phyloP scores from a whole-genome alignment of 2,329 filamentous ascomycete genomes.

The Ascochyta fabae region DNA sequence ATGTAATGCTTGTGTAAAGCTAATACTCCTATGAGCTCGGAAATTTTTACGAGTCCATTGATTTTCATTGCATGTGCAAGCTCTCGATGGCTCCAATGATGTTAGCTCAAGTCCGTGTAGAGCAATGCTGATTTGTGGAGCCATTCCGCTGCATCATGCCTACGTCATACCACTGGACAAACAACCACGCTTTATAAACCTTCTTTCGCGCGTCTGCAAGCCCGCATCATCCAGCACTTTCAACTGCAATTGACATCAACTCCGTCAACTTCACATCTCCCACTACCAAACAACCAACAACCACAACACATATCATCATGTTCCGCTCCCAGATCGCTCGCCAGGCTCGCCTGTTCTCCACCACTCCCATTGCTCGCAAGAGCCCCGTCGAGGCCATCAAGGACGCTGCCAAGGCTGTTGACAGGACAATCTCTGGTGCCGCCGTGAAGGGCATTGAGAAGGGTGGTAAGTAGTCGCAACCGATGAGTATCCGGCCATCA shows the following conservation, averaged over 20 bases:
- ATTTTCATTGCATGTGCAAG: slow-evolving; percentile 5
- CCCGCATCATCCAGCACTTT: slow-evolving; percentile 4
- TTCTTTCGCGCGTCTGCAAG: slow-evolving; percentile 5
- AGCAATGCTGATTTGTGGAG: background rate
- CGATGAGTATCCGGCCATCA: background rate
- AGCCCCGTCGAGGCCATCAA: slow-evolving; percentile 62
- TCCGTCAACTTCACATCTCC: slow-evolving; percentile 4
- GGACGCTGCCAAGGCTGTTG: slow-evolving; percentile 64
- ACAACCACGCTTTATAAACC: slow-evolving; percentile 8
- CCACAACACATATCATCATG: slow-evolving; percentile 46
- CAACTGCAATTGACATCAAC: slow-evolving; percentile 11
- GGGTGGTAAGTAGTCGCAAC: slow-evolving; percentile 58
- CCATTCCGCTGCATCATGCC: background rate
- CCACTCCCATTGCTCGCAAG: slow-evolving; percentile 58
- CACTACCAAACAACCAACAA: slow-evolving; percentile 9
- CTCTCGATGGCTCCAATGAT: slow-evolving; percentile 1
- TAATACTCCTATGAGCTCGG: background rate
- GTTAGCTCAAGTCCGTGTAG: background rate
- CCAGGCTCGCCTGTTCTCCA: slow-evolving; percentile 61
- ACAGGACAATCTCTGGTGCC: slow-evolving; percentile 61
- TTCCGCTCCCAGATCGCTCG: slow-evolving; percentile 54
- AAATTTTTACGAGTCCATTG: background rate
- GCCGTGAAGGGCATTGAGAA: slow-evolving; percentile 68
- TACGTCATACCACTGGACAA: background rate
- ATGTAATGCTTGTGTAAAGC: slow-evolving; percentile 6